Evolutionary conservation across 345 rosid genomes (phyloP).

Genomic region (Barbarea vulgaris): DNA sequence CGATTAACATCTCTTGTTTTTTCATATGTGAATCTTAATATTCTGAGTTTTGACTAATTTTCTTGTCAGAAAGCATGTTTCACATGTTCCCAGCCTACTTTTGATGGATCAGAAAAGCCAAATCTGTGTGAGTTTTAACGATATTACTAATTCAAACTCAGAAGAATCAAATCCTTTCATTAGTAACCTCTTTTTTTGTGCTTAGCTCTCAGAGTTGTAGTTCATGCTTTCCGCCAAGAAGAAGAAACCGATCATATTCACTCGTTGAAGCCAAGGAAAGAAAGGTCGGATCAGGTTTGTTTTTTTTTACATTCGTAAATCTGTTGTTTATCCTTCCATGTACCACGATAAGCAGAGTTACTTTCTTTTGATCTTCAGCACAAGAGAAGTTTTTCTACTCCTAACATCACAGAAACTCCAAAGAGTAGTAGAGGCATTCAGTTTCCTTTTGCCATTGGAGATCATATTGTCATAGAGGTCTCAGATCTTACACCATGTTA

Average conservation of each 20-base stretch:
- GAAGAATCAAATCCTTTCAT: not conserved
- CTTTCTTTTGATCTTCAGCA: slow-evolving; percentile 46
- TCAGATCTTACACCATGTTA: not conserved
- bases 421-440: slow-evolving; percentile 78
- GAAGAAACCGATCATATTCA: slow-evolving; percentile 60
- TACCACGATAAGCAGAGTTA: not conserved
- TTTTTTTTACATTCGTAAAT: not conserved
- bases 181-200: not conserved
- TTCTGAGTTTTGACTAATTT: slow-evolving; percentile 26
- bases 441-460: slow-evolving; percentile 85
- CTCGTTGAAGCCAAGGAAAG: slow-evolving; percentile 67
- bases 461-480: slow-evolving; percentile 87
- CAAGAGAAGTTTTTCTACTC: slow-evolving; percentile 55
- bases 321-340: not conserved
- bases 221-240: slow-evolving; percentile 77
- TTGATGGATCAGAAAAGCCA: slow-evolving; percentile 69
- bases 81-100: slow-evolving; percentile 66
- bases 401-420: slow-evolving; percentile 51
- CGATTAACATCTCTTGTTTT: not conserved
- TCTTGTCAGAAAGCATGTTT: slow-evolving; percentile 74
- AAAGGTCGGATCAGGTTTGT: slow-evolving; percentile 75
- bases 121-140: slow-evolving; percentile 70
- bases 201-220: slow-evolving; percentile 78
- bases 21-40: slow-evolving; percentile 13
- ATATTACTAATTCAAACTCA: not conserved